phyloP scores from a whole-genome alignment of 2,329 filamentous ascomycete species.

The Ilyonectria sp. region DNA sequence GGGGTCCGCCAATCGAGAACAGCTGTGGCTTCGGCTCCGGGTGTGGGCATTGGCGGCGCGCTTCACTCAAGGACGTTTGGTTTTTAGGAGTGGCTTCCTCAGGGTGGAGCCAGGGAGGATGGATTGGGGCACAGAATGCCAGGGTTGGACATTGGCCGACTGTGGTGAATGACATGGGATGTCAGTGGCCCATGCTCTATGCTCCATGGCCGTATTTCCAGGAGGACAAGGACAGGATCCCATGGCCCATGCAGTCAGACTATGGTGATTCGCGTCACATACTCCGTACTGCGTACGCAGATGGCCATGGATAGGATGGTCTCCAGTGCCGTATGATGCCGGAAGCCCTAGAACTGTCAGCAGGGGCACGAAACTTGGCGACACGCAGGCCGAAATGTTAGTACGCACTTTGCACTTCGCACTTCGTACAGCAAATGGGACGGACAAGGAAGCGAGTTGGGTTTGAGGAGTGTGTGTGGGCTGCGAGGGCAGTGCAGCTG shows the following conservation, averaged over 20 bases:
- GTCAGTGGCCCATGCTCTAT: conserved; percentile 17
- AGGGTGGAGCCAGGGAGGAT: conserved; percentile 33
- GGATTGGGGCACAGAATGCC: conserved; percentile 34
- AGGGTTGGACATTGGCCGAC: conserved; percentile 41
- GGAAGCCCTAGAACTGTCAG: conserved; percentile 31
- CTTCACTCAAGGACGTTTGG: conserved; percentile 43
- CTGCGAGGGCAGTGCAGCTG: conserved; percentile 39
- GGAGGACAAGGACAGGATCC: conserved; percentile 24
- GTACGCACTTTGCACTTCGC: not conserved
- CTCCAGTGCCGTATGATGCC: conserved; percentile 18
- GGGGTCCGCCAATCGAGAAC: conserved; percentile 40
- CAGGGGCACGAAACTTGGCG: conserved; percentile 30
- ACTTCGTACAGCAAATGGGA: conserved; percentile 20
- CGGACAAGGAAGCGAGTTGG: conserved; percentile 26
- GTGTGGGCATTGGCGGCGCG: conserved; percentile 34
- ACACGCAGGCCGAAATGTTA: conserved; percentile 22
- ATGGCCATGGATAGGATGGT: conserved; percentile 13
- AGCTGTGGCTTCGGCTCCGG: conserved; percentile 48
- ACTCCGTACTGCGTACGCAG: conserved; percentile 20
- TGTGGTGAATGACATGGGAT: conserved; percentile 29
- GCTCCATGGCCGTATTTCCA: conserved; percentile 26
- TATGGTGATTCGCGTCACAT: conserved; percentile 34
- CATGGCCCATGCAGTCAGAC: conserved; percentile 37
- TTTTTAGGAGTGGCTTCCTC: conserved; percentile 45
- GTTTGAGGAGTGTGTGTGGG: conserved; percentile 28